Percentiles rank a stretch among this genome's conserved stretches.
phyloP scores from a whole-genome alignment of 2,329 filamentous ascomycete genomes.

The Penicillium sp. region DNA sequence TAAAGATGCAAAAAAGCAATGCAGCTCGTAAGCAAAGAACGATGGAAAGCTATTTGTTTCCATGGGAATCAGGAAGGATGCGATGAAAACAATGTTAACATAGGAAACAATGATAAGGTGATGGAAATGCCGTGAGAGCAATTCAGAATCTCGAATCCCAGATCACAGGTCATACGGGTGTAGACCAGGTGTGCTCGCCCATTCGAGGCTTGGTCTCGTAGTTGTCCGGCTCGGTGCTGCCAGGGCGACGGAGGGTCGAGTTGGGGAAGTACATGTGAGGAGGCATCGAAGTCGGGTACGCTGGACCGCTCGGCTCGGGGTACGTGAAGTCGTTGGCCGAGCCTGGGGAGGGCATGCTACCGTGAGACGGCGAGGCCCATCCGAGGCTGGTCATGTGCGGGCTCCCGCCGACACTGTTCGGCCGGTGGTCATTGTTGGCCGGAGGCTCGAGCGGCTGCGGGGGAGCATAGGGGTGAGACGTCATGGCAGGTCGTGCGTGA shows the following conservation, averaged over 20 bases:
- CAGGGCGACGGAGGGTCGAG: slow-evolving; percentile 63
- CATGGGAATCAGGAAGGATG: slow-evolving; percentile 25
- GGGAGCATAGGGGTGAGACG: slow-evolving; percentile 87
- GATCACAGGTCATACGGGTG: slow-evolving; percentile 26
- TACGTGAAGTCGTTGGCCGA: slow-evolving; percentile 73
- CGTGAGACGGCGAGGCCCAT: slow-evolving; percentile 81
- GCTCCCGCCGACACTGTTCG: slow-evolving; percentile 71
- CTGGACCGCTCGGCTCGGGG: slow-evolving; percentile 62
- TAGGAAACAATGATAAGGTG: slow-evolving; percentile 16
- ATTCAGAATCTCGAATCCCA: neutral
- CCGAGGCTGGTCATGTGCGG: slow-evolving; percentile 77
- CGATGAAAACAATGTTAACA: slow-evolving; percentile 19
- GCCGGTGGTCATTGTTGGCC: slow-evolving; percentile 67
- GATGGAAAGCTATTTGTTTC: slow-evolving; percentile 15
- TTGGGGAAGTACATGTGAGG: slow-evolving; percentile 69
- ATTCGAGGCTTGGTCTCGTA: slow-evolving; percentile 57
- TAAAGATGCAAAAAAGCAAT: slow-evolving; percentile 14
- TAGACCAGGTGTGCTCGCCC: slow-evolving; percentile 35
- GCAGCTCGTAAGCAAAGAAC: slow-evolving; percentile 7
- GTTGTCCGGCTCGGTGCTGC: slow-evolving; percentile 66
- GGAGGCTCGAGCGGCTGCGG: slow-evolving; percentile 79
- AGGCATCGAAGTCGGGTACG: slow-evolving; percentile 40
- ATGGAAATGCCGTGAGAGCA: slow-evolving; percentile 10
- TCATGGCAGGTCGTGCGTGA: slow-evolving; percentile 56
- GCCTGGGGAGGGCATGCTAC: slow-evolving; percentile 65